phyloP scores from a whole-genome alignment of 306 rosid species.

The Fragaria iinumae region DNA sequence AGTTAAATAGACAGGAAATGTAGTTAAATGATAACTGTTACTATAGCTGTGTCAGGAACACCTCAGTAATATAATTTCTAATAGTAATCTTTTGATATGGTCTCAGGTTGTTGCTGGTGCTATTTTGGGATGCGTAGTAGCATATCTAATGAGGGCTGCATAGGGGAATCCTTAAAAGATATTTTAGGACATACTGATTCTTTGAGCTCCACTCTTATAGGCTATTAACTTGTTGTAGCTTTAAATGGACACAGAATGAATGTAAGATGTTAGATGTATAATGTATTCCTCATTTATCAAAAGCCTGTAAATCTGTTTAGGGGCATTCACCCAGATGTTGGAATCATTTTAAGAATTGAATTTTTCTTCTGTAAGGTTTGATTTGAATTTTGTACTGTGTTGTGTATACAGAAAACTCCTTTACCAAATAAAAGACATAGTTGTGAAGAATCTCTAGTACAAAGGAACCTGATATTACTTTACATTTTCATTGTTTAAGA shows the following conservation, averaged over 20 bases:
- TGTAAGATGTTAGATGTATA: constrained; percentile 1
- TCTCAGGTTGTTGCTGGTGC: constrained; percentile 82
- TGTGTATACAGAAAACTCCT: background rate
- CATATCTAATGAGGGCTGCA: constrained; percentile 42
- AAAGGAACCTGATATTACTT: background rate
- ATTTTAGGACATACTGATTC: constrained; percentile 19
- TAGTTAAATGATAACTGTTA: background rate
- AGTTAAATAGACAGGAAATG: background rate
- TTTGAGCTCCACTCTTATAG: constrained; percentile 11
- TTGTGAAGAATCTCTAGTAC: constrained; percentile 4
- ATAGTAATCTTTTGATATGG: constrained; percentile 1
- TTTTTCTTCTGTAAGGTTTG: background rate
- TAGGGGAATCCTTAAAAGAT: constrained; percentile 15
- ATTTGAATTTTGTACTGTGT: background rate
- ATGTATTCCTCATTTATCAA: constrained; percentile 7
- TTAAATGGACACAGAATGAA: constrained; percentile 4
- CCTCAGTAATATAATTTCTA: background rate
- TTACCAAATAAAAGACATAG: background rate
- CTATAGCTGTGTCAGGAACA: background rate
- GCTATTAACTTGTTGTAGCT: constrained; percentile 10
- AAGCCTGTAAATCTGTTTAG: constrained; percentile 25
- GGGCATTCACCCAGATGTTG: constrained; percentile 1
- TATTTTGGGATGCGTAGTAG: constrained; percentile 69
- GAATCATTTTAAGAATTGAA: background rate
- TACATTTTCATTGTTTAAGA: too few species aligned